Evolutionary conservation across 345 rosid genomes (phyloP).

Genomic region (Brassica incana): DNA sequence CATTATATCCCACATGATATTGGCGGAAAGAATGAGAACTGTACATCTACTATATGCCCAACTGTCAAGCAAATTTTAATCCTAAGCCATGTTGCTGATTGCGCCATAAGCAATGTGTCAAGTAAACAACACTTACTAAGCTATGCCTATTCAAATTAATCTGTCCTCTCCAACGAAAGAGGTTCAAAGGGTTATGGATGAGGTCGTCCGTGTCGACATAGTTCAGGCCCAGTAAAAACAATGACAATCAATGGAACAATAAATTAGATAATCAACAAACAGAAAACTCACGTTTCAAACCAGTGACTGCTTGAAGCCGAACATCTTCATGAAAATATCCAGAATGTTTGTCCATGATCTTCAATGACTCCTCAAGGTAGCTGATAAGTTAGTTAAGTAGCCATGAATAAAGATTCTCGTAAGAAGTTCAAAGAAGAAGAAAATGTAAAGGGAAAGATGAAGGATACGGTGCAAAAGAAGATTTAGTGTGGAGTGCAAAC

Average conservation of each 20-base stretch:
- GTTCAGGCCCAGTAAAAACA: background rate
- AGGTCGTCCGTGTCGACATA: background rate
- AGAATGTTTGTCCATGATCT: conserved; percentile 81
- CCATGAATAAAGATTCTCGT: conserved; percentile 22
- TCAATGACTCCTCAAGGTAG: conserved; percentile 86
- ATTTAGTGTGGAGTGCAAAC: conserved; percentile 88
- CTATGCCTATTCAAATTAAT: background rate
- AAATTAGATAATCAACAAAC: conserved; percentile 10
- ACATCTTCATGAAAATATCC: conserved; percentile 98
- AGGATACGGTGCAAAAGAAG: conserved; percentile 91
- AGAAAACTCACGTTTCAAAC: conserved; percentile 73
- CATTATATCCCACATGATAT: background rate
- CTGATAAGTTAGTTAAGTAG: conserved; percentile 60
- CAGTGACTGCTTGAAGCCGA: conserved; percentile 87
- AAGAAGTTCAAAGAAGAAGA: background rate
- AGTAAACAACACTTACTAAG: conserved; percentile 9
- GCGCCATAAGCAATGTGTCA: too few species aligned
- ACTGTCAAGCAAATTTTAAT: too few species aligned
- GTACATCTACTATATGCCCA: too few species aligned
- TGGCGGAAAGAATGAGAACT: background rate
- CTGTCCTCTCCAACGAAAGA: conserved; percentile 4
- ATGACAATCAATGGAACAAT: background rate
- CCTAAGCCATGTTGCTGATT: too few species aligned
- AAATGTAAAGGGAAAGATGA: conserved; percentile 16
- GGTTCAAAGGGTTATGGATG: conserved; percentile 10